Evolutionary conservation across 306 rosid genomes (phyloP).

Genomic region (Rubus idaeus): DNA sequence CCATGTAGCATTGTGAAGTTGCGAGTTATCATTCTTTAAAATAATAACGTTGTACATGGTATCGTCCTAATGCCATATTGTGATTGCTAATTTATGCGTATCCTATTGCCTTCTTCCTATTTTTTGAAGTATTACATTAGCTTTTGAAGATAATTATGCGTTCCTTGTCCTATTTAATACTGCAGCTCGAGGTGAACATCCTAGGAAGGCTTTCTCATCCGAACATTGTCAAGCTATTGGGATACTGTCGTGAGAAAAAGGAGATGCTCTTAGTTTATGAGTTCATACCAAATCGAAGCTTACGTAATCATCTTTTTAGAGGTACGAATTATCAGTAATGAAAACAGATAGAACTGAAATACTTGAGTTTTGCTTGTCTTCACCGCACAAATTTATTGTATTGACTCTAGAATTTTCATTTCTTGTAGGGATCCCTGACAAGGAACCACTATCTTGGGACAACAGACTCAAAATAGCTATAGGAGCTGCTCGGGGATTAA

Average conservation of each 20-base stretch:
- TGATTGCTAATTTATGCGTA: neutral
- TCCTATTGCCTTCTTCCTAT: too few species aligned
- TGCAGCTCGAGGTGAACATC: slow-evolving; percentile 75
- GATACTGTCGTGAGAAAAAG: slow-evolving; percentile 58
- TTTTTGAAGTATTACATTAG: neutral
- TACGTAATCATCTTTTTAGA: slow-evolving; percentile 83
- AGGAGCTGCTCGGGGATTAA: slow-evolving; percentile 84
- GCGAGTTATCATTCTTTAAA: neutral
- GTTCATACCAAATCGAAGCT: slow-evolving; percentile 78
- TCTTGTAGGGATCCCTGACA: slow-evolving; percentile 47
- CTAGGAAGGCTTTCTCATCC: slow-evolving; percentile 81
- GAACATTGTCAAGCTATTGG: slow-evolving; percentile 71
- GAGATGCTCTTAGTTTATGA: slow-evolving; percentile 89
- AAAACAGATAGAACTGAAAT: neutral
- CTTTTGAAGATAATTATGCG: neutral
- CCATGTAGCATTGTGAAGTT: neutral
- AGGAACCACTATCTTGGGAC: slow-evolving; percentile 67
- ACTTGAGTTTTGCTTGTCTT: too few species aligned
- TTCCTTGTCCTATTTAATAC: slow-evolving; percentile 16
- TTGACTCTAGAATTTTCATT: neutral
- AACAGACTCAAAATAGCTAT: slow-evolving; percentile 63
- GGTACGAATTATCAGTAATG: slow-evolving; percentile 40
- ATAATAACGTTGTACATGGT: neutral
- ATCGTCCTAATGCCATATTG: neutral
- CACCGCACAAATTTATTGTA: neutral